Conservation (phyloP, 768 basidiomycete species). For the Lactarius akahatsu region DNA sequence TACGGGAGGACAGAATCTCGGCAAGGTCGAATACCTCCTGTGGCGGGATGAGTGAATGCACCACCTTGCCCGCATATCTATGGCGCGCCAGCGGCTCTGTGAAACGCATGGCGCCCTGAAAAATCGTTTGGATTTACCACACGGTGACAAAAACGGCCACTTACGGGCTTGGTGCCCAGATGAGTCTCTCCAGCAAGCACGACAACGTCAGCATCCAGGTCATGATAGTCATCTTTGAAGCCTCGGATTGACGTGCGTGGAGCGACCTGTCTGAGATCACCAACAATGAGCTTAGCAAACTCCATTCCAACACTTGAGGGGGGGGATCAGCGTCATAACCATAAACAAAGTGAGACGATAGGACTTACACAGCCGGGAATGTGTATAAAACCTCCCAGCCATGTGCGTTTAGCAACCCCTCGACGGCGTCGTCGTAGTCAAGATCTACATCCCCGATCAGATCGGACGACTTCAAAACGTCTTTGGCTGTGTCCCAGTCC, state of each 20-base stretch:
- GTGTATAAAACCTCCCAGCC: conserved; percentile 45
- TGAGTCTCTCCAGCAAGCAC: conserved; percentile 44
- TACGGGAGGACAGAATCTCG: conserved; percentile 36
- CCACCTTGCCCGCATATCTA: conserved; percentile 20
- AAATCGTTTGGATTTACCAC: neutral
- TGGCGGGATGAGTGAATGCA: conserved; percentile 5
- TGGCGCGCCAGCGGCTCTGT: conserved; percentile 6
- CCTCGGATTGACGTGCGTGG: conserved; percentile 42
- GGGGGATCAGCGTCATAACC: neutral
- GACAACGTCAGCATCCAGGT: conserved; percentile 39
- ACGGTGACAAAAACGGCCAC: conserved; percentile 25
- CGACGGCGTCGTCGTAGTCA: conserved; percentile 35
- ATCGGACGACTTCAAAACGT: neutral
- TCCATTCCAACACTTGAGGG: conserved; percentile 44
- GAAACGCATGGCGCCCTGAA: conserved; percentile 28
- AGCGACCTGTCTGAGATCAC: conserved; percentile 39
- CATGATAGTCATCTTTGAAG: conserved; percentile 41
- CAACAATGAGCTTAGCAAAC: conserved; percentile 43
- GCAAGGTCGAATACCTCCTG: conserved; percentile 35
- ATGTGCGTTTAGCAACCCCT: conserved; percentile 37
- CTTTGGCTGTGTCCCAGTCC: conserved; percentile 11
- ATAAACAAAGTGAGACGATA: neutral
- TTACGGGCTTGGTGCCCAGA: conserved; percentile 42
- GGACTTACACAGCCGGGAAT: conserved; percentile 42
- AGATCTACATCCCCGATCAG: conserved; percentile 15